These are phyloP conservation scores for Suhomyces sp. DNA, from an alignment of 805 yeast genomes.

Conservation along the genomic window DNA sequence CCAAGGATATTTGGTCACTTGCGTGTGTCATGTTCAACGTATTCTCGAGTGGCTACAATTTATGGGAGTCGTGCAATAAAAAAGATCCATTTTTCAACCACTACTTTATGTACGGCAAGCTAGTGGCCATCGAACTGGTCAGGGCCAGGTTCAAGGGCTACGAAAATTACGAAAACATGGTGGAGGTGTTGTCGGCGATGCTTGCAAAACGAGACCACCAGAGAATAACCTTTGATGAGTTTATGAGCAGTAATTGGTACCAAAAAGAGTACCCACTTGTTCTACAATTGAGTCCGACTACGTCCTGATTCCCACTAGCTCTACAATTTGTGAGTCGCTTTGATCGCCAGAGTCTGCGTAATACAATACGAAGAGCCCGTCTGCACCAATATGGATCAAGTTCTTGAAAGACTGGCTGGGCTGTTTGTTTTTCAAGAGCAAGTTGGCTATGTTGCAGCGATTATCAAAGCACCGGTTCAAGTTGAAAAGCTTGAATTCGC, in stretches of 20 bases:
- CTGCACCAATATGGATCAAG: not conserved
- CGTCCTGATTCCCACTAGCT: not conserved
- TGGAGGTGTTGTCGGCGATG: not conserved
- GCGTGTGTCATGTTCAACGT: slow-evolving; percentile 4
- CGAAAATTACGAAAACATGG: not conserved
- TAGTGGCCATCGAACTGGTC: not conserved
- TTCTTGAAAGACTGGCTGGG: not conserved
- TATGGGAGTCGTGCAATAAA: slow-evolving; percentile 1
- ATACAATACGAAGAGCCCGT: not conserved
- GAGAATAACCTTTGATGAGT: not conserved
- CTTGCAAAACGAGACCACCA: not conserved
- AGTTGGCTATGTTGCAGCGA: not conserved
- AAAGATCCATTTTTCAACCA: not conserved
- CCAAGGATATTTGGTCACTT: slow-evolving; percentile 6
- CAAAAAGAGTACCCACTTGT: not conserved
- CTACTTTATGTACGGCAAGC: not conserved
- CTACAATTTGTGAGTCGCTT: not conserved
- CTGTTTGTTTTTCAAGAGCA: not conserved
- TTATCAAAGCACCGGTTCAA: slow-evolving; percentile 1
- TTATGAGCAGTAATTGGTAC: not conserved
- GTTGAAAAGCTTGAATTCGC: slow-evolving; percentile 6
- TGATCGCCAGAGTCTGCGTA: not conserved
- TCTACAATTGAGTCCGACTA: no score
- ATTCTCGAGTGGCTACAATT: slow-evolving; percentile 1
- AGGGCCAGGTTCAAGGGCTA: not conserved